phyloP scores from a whole-genome alignment of 768 basidiomycete species.

The Hemileccinum impolitum region DNA sequence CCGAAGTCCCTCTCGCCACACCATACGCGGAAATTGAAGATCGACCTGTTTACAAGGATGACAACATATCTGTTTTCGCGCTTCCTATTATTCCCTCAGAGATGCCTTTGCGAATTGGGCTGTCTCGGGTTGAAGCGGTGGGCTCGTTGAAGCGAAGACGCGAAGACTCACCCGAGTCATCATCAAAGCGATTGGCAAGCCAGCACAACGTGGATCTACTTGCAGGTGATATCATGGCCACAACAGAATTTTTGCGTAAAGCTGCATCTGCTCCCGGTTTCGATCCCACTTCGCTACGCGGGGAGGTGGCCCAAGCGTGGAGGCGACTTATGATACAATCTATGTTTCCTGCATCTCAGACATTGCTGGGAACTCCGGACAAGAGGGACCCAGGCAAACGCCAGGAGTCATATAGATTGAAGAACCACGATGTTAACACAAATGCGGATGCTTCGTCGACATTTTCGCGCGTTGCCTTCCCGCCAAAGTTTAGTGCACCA shows the following conservation, averaged over 20 bases:
- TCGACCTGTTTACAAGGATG: constrained; percentile 54
- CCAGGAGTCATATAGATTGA: constrained; percentile 12
- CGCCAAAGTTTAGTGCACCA: constrained; percentile 12
- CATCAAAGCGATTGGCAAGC: constrained; percentile 34
- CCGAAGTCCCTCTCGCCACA: constrained; percentile 38
- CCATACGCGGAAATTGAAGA: constrained; percentile 22
- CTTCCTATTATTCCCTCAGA: constrained; percentile 44
- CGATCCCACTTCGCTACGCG: constrained; percentile 33
- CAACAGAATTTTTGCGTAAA: constrained; percentile 15
- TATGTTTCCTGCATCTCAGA: constrained; percentile 57
- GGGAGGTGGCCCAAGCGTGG: constrained; percentile 53
- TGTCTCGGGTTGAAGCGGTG: neutral
- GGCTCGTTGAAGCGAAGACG: constrained; percentile 42
- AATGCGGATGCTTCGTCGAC: constrained; percentile 2
- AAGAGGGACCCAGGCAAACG: constrained; percentile 3
- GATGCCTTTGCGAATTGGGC: neutral
- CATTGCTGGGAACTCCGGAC: constrained; percentile 8
- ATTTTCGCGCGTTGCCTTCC: constrained; percentile 11
- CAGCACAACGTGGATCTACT: neutral
- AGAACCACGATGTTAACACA: constrained; percentile 1
- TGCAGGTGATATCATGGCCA: neutral
- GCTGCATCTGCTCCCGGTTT: constrained; percentile 27
- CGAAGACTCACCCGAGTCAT: constrained; percentile 33
- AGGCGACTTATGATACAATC: constrained; percentile 45
- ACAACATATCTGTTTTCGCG: constrained; percentile 61